Conservation (phyloP, 805 yeast genomes). For the Blastobotrys peoriensis region DNA sequence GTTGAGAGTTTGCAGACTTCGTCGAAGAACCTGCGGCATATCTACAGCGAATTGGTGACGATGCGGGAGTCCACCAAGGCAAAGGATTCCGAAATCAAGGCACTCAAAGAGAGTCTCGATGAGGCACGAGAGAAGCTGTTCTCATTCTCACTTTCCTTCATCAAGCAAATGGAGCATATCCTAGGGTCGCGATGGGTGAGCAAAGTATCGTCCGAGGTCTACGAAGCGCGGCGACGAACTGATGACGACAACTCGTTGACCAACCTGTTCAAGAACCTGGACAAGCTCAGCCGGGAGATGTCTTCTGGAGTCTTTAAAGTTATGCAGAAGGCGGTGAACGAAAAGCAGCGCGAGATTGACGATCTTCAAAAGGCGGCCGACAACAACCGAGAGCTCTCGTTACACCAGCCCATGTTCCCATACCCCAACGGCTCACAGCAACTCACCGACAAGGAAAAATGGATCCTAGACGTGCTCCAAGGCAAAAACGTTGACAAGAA, state of each 20-base stretch:
- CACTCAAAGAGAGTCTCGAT: background rate
- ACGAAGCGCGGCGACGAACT: background rate
- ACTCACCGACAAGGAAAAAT: background rate
- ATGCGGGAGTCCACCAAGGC: background rate
- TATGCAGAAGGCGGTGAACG: background rate
- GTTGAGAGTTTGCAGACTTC: background rate
- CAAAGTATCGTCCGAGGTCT: background rate
- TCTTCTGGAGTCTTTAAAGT: background rate
- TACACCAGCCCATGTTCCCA: background rate
- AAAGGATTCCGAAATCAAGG: background rate
- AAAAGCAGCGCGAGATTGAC: background rate
- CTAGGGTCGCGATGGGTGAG: background rate
- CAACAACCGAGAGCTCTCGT: background rate
- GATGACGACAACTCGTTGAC: background rate
- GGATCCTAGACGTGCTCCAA: background rate
- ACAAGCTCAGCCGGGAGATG: background rate
- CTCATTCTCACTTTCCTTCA: background rate
- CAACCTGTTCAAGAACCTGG: background rate
- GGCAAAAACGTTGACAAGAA: background rate
- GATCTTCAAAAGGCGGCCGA: background rate
- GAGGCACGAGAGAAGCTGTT: background rate
- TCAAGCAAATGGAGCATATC: background rate
- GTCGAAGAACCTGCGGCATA: background rate
- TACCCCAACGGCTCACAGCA: background rate
- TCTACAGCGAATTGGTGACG: background rate